phyloP scores from a whole-genome alignment of 371 early-diverging fungal species.

The Funneliformis caledonium region DNA sequence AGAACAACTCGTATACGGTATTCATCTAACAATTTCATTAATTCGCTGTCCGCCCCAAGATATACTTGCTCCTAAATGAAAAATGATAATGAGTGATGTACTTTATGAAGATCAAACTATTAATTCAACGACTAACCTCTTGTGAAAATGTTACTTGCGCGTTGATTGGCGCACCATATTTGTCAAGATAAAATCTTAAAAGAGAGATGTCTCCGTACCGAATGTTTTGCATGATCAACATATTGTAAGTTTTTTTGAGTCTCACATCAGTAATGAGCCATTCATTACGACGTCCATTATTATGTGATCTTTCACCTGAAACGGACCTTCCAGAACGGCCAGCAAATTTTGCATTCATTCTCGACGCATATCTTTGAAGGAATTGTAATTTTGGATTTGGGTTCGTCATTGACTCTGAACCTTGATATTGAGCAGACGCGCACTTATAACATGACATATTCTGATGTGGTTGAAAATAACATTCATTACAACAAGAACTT shows the following conservation, averaged over 20 bases:
- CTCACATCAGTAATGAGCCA: constrained; percentile 48
- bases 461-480: constrained; percentile 11
- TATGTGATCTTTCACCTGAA: constrained; percentile 44
- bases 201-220: constrained; percentile 48
- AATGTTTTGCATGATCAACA: constrained; percentile 52
- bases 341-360: constrained; percentile 40
- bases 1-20: constrained; percentile 33
- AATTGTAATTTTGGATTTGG: constrained; percentile 35
- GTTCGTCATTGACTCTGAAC: background rate
- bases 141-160: constrained; percentile 19
- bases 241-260: constrained; percentile 50
- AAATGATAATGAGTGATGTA: background rate
- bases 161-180: constrained; percentile 46
- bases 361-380: constrained; percentile 29
- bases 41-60: constrained; percentile 16
- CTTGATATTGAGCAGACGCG: constrained; percentile 5
- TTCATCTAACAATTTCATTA: constrained; percentile 27
- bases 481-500: constrained; percentile 17
- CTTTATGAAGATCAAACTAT: background rate
- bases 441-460: constrained; percentile 18
- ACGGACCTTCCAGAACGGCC: constrained; percentile 2
- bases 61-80: constrained; percentile 31
- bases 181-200: constrained; percentile 48
- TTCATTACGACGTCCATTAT: constrained; percentile 45
- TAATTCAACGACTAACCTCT: constrained; percentile 24